Conservation (phyloP, 768 basidiomycete species). For the Cystofilobasidium capitatum region DNA sequence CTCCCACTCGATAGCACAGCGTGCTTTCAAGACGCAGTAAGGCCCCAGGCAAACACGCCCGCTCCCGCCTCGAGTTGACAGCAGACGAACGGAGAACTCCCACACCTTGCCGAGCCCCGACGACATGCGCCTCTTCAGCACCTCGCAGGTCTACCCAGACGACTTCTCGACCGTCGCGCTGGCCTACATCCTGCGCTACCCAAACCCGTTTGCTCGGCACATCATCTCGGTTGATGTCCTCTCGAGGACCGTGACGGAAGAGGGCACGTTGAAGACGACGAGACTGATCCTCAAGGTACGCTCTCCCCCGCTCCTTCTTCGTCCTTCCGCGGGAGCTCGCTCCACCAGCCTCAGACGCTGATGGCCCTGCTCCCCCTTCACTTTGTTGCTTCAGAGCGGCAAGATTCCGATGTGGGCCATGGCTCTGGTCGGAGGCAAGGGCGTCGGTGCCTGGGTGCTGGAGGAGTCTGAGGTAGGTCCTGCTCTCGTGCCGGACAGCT, state of each 20-base stretch:
- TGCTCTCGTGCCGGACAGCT: no score
- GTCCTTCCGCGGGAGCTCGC: background rate
- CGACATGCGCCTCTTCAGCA: background rate
- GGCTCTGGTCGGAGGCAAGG: constrained; percentile 14
- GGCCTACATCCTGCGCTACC: constrained; percentile 12
- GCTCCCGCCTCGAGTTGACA: no score
- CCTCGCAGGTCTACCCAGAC: background rate
- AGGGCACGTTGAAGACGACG: constrained; percentile 23
- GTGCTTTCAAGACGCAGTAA: no score
- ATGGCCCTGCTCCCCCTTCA: background rate
- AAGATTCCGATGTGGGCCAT: constrained; percentile 14
- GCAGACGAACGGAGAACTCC: no score
- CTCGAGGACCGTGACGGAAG: constrained; percentile 3
- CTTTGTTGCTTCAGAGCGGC: background rate
- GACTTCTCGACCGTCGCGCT: constrained; percentile 7
- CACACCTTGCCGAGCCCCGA: no score
- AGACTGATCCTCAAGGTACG: constrained; percentile 22
- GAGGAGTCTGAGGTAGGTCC: constrained; percentile 21
- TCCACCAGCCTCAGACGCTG: background rate
- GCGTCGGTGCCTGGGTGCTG: constrained; percentile 7
- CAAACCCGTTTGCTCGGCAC: constrained; percentile 17
- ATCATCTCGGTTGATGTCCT: constrained; percentile 25
- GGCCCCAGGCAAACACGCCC: no score
- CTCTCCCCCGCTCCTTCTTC: background rate
- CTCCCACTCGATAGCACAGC: no score